A percentile compares a stretch with the other conserved stretches of the same genome.
Conservation (phyloP, 2,329 filamentous ascomycete species). For the Colletotrichum salicis region DNA sequence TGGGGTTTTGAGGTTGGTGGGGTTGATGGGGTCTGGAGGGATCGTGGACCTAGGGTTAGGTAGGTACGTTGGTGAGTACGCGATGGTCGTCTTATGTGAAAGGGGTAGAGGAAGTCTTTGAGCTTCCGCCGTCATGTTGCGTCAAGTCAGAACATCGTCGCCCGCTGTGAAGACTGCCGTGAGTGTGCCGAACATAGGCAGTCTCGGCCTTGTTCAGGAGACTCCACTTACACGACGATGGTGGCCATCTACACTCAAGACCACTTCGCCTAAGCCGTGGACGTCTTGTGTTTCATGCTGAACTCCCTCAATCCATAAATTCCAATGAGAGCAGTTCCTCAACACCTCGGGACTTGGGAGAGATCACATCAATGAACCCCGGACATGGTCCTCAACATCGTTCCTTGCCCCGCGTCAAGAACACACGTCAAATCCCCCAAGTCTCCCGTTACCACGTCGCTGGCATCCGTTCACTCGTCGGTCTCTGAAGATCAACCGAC, state of each 20-base stretch:
- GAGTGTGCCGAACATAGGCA: neutral
- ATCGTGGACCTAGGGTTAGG: neutral
- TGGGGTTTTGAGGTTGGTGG: neutral
- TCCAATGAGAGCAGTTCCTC: too few relatives aligned
- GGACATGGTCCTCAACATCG: neutral
- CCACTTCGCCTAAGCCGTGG: too few relatives aligned
- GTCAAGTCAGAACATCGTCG: neutral
- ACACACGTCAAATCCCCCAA: neutral
- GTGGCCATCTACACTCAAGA: neutral
- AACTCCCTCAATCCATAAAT: neutral
- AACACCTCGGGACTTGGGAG: neutral
- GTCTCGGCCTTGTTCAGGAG: neutral
- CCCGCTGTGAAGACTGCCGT: too few relatives aligned
- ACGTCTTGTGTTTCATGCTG: neutral
- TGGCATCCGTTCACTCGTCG: too few relatives aligned
- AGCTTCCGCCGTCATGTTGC: neutral
- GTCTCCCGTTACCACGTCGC: too few relatives aligned
- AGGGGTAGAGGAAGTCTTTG: rapidly evolving
- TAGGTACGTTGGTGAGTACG: neutral
- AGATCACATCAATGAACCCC: neutral
- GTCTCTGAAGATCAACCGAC: too few relatives aligned
- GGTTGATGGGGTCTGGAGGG: neutral
- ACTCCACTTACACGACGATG: neutral
- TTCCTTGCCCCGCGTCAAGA: neutral
- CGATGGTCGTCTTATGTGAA: neutral